Percentiles rank a stretch among this genome's conserved stretches.
Conservation (phyloP, 805 yeast species). For the Kluyveromyces dobzhanskii region DNA sequence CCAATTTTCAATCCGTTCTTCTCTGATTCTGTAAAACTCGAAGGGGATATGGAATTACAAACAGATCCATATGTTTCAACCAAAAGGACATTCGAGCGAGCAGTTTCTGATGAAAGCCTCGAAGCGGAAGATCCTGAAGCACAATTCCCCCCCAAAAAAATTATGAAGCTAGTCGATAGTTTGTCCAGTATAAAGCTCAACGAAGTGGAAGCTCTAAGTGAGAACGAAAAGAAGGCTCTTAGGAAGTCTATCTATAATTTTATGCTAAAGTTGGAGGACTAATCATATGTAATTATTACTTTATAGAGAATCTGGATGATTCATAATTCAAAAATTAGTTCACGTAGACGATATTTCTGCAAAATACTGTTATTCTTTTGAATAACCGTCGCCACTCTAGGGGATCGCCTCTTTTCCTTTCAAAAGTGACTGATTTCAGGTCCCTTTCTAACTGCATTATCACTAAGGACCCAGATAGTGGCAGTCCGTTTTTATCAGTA, state of each 20-base stretch:
- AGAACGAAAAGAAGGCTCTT: constrained; percentile 18
- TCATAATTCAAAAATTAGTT: not conserved
- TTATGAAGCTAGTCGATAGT: constrained; percentile 14
- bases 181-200: constrained; percentile 12
- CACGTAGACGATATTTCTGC: constrained; percentile 45
- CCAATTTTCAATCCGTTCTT: constrained; percentile 3
- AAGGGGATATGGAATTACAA: not conserved
- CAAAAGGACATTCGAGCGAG: not conserved
- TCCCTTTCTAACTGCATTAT: constrained; percentile 33
- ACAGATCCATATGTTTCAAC: not conserved
- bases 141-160: constrained; percentile 11
- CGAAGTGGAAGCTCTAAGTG: constrained; percentile 11
- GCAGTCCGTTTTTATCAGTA: constrained; percentile 38
- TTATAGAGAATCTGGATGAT: too few relatives aligned
- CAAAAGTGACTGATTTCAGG: constrained; percentile 44
- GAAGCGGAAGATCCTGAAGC: not conserved
- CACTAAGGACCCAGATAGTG: constrained; percentile 39
- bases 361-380: constrained; percentile 45
- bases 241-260: constrained; percentile 20
- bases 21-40: not conserved
- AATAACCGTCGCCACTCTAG: constrained; percentile 66
- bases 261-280: constrained; percentile 18
- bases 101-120: not conserved
- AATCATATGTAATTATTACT: too few relatives aligned
- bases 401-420: constrained; percentile 56